phyloP scores from a whole-genome alignment of 768 basidiomycete species.

The Mycena metata region DNA sequence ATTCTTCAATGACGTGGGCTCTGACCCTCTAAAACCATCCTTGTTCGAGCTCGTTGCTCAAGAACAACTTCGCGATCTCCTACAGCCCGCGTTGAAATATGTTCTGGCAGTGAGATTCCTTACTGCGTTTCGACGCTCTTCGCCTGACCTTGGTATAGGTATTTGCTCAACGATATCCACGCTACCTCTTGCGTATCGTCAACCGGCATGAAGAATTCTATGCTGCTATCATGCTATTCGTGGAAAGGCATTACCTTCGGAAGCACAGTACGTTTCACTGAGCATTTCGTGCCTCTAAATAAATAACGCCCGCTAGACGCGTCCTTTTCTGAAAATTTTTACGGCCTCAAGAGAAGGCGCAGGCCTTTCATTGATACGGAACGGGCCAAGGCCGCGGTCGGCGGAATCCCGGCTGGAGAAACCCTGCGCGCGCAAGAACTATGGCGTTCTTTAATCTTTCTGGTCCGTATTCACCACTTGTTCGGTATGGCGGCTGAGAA shows the following conservation, averaged over 20 bases:
- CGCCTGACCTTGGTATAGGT: slow-evolving; percentile 63
- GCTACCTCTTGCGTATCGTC: slow-evolving; percentile 91
- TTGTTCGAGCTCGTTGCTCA: slow-evolving; percentile 94
- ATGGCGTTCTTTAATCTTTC: slow-evolving; percentile 80
- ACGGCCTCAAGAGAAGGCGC: slow-evolving; percentile 87
- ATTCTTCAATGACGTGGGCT: slow-evolving; percentile 84
- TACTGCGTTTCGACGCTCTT: slow-evolving; percentile 7
- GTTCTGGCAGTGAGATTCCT: slow-evolving; percentile 80
- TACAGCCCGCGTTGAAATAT: slow-evolving; percentile 96
- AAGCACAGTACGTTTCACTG: slow-evolving; percentile 76
- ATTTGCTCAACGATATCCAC: slow-evolving; percentile 94
- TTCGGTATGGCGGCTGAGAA: neutral
- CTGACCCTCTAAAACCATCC: slow-evolving; percentile 81
- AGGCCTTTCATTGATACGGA: slow-evolving; percentile 79
- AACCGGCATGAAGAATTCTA: slow-evolving; percentile 98
- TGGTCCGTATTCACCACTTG: slow-evolving; percentile 67
- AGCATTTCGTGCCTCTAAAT: slow-evolving; percentile 4
- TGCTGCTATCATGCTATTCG: slow-evolving; percentile 86
- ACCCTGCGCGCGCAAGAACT: slow-evolving; percentile 76
- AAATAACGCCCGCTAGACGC: slow-evolving; percentile 68
- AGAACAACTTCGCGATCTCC: slow-evolving; percentile 90
- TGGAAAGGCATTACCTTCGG: slow-evolving; percentile 92
- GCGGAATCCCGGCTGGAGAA: slow-evolving; percentile 74
- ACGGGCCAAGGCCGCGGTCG: slow-evolving; percentile 75
- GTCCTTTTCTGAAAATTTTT: slow-evolving; percentile 96